Evolutionary conservation across 768 basidiomycete genomes (phyloP), one percentile per base, ranked within the genome.

Genomic region (Neoboletus magnificus): DNA sequence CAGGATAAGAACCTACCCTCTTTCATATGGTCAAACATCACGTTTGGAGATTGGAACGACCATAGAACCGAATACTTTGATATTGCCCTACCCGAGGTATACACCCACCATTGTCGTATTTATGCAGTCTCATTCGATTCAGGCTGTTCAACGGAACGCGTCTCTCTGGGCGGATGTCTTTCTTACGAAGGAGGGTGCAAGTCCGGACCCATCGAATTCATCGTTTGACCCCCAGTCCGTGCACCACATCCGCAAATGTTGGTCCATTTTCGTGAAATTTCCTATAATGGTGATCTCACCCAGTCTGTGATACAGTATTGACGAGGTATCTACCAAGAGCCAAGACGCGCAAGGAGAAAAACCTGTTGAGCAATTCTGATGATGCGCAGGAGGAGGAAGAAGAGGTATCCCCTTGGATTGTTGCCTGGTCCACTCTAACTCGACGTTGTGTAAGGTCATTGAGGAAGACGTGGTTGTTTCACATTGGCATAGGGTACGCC

Each of bases 151-250:
- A 65, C 77, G 77, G 54, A 96, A 96, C 66, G 89, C 82, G 12
- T 83, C 89, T 2, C 71, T 94, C 46, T 96, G 89, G 87, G 87
- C 87, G 16, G 90, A 95, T 62, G 77, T 93, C 6, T 89, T 88
- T 68, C 71, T 96, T 9, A 79, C 84, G 1, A 84, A 80, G 58
- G 79, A 87, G 42, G 83, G 82, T 0, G 79, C 81, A 11, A 83
- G 77, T 60, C 87, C 87, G 0, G 77, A 93, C 62, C 89, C 88
- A 10, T 72, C 77, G 12, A 76, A 78, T 50, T 61, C 76, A 23
- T 66, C 25, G 59, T 93, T 84, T 66, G 74, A 82, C 52, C 76
- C 78, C 7, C 67, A 73, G 12, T 76, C 82, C 48, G 78, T 93
- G 6, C 84, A 90, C 59, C 85, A 91, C 66, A 71, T 85, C 54